Conservation (phyloP, 257 asterid species). For the Nemophila menziesii region DNA sequence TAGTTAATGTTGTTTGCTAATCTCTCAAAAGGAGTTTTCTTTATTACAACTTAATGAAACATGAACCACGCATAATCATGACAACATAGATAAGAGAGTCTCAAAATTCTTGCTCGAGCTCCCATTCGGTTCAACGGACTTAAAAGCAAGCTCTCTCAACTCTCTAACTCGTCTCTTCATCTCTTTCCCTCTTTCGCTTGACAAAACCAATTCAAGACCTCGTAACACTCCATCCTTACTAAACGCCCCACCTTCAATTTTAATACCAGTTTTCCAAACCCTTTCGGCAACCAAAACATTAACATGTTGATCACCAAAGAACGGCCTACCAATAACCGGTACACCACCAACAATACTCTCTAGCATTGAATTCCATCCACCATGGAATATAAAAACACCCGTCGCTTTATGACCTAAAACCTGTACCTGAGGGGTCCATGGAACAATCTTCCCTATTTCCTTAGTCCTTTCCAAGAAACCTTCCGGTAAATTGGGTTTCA, state of each 20-base stretch:
- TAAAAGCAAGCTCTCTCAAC: constrained; percentile 22
- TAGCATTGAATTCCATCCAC: constrained; percentile 46
- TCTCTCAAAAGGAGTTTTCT: too few relatives aligned
- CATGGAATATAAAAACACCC: constrained; percentile 40
- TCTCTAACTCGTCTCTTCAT: constrained; percentile 22
- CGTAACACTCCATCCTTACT: constrained; percentile 9
- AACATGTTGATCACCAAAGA: constrained; percentile 46
- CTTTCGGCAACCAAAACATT: constrained; percentile 39
- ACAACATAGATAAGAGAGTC: neutral
- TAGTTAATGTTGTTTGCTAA: too few relatives aligned
- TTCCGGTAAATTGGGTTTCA: constrained; percentile 12
- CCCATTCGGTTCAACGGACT: constrained; percentile 21
- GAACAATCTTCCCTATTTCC: constrained; percentile 28
- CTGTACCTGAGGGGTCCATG: constrained; percentile 47
- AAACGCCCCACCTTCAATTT: constrained; percentile 33
- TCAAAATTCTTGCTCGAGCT: neutral
- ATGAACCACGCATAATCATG: too few relatives aligned
- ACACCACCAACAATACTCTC: constrained; percentile 42
- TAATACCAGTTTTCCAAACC: constrained; percentile 45
- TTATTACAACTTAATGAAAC: too few relatives aligned
- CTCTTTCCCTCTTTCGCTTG: constrained; percentile 14
- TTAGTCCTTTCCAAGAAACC: constrained; percentile 28
- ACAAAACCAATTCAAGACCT: constrained; percentile 30
- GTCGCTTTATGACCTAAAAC: constrained; percentile 31
- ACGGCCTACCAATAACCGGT: constrained; percentile 47